Conservation (phyloP, 192 early-diverging fungal genomes). For the Coemansia sp. region DNA sequence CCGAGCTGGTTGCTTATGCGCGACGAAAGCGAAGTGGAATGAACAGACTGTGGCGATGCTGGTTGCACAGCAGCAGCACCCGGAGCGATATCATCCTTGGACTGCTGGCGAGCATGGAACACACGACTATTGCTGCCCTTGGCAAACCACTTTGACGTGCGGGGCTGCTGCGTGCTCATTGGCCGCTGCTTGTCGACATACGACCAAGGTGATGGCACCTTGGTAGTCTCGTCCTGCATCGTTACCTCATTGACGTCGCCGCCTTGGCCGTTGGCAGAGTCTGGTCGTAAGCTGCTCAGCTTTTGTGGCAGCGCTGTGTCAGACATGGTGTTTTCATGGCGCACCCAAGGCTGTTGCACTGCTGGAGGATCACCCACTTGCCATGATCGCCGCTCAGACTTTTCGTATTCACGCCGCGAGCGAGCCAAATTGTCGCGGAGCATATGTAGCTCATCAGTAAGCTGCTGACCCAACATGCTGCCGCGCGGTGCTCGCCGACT, state of each 20-base stretch:
- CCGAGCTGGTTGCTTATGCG: slow-evolving; percentile 46
- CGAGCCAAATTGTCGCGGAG: slow-evolving; percentile 41
- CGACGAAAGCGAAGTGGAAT: slow-evolving; percentile 25
- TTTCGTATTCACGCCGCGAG: slow-evolving; percentile 24
- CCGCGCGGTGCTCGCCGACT: slow-evolving; percentile 33
- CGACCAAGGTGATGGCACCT: slow-evolving; percentile 41
- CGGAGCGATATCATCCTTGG: slow-evolving; percentile 10
- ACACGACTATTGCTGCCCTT: slow-evolving; percentile 7
- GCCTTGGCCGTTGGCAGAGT: not conserved
- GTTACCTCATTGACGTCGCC: slow-evolving; percentile 2
- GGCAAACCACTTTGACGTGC: slow-evolving; percentile 34
- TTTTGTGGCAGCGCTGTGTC: slow-evolving; percentile 40
- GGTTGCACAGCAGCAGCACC: not conserved
- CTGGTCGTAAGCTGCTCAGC: not conserved
- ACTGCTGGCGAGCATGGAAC: not conserved
- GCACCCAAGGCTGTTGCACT: slow-evolving; percentile 41
- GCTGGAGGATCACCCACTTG: slow-evolving; percentile 27
- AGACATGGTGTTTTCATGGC: slow-evolving; percentile 33
- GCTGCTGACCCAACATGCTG: slow-evolving; percentile 55
- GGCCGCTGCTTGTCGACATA: slow-evolving; percentile 35
- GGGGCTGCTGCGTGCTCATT: slow-evolving; percentile 36
- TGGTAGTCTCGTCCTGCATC: slow-evolving; percentile 12
- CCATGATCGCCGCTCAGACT: slow-evolving; percentile 43
- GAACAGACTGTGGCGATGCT: slow-evolving; percentile 15
- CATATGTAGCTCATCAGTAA: slow-evolving; percentile 48